Conservation (phyloP, 345 rosid species). For the Crucihimalaya himalaica region DNA sequence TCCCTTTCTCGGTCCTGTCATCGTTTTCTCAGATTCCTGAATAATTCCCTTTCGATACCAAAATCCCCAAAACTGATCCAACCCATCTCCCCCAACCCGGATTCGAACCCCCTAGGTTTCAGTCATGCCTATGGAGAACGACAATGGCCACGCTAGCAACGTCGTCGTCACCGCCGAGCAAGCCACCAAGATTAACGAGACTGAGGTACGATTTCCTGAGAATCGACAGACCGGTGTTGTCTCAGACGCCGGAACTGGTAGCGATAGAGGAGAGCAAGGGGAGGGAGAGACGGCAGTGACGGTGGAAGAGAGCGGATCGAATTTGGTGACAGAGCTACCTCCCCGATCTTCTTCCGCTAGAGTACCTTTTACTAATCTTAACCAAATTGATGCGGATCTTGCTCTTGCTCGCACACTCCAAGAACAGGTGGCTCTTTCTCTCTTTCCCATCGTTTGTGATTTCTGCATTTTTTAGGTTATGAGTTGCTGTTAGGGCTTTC, state of each 20-base stretch:
- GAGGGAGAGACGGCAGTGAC: constrained; percentile 41
- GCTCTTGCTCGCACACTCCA: constrained; percentile 92
- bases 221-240: constrained; percentile 23
- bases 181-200: constrained; percentile 33
- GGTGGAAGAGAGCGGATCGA: constrained; percentile 36
- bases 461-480: constrained; percentile 14
- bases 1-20: constrained; percentile 32
- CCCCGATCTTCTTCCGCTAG: constrained; percentile 51
- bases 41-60: constrained; percentile 37
- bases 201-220: constrained; percentile 32
- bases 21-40: constrained; percentile 43
- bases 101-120: constrained; percentile 29
- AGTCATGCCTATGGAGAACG: constrained; percentile 44
- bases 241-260: constrained; percentile 31
- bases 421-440: constrained; percentile 61
- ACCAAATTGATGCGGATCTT: constrained; percentile 90
- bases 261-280: constrained; percentile 31
- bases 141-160: constrained; percentile 36
- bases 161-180: constrained; percentile 40
- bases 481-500: not conserved
- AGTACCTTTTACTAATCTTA: constrained; percentile 78
- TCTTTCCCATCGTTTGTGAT: not conserved
- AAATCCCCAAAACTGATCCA: not conserved
- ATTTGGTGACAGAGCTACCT: constrained; percentile 39
- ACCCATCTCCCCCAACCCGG: constrained; percentile 17